Evolutionary conservation across 331 rosid genomes (phyloP), one percentile per base, ranked within the genome.

Genomic region (Quercus lobata): DNA sequence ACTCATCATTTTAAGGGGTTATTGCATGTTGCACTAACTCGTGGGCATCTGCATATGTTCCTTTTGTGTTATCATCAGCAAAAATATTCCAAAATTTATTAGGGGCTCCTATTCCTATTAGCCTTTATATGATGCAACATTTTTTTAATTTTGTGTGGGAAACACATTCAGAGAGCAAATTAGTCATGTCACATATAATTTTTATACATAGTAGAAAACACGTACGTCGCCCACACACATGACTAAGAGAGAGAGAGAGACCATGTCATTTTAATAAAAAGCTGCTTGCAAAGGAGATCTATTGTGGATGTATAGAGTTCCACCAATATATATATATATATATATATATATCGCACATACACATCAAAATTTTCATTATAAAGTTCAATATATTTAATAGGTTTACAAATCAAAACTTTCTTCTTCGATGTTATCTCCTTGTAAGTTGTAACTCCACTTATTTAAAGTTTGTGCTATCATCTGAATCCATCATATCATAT

Each of bases 21-120:
- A 24, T 32, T 73, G 77, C 85, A 77, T 82, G 79, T 84, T 87
- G 86, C 87, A 76, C 69, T 49, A 60, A 77, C 71, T 54, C 78
- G 74, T 75, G 72, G 66, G 81, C 46, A 66, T 79, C 76, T 76
- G 83, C 86, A 82, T 76, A 77, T 79, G 79, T 79, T 82, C 84
- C 55, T 60, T 69, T 37, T 11, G 55, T 49, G 75, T 78, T 76
- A 72, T 79, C 81, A 60, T 79, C 81, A 60, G 22, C 78, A 69
- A 60, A 73, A 14, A 86, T 55, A 76, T 69, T 44, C 69, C 79
- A 22, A 69, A 49, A 49, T 49, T 49, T 4, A 4, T 49, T 15
- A 49, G 55, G 17, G 1, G 55, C 55, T 49, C 18, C 55, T 49
- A 49, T 12, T 49, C 55, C 55, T 49, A 14, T 12, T 49, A 49